These are phyloP conservation scores for Rhodosporidiobolus odoratus DNA, from an alignment of 768 basidiomycete species.

Conservation along the genomic window DNA sequence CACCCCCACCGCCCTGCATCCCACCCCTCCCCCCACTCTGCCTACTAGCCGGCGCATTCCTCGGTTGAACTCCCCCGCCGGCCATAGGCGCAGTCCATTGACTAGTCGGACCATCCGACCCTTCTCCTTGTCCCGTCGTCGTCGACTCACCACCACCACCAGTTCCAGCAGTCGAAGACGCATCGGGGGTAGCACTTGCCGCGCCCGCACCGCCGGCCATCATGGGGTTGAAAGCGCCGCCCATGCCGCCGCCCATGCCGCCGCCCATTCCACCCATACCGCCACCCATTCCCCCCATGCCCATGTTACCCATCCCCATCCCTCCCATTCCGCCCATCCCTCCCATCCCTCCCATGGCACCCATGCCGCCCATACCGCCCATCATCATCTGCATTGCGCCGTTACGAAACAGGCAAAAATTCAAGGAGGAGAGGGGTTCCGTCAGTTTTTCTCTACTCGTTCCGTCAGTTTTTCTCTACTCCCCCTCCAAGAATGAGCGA, in stretches of 20 bases:
- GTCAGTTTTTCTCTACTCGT: too few species aligned
- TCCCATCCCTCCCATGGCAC: slow-evolving; percentile 15
- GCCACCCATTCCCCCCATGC: slow-evolving; percentile 9
- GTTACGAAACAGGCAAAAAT: neutral
- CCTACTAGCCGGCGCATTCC: slow-evolving; percentile 40
- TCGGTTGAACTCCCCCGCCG: slow-evolving; percentile 19
- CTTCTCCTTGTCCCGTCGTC: slow-evolving; percentile 1
- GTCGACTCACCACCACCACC: slow-evolving; percentile 5
- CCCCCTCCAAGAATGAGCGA: too few species aligned
- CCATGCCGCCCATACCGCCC: slow-evolving; percentile 41
- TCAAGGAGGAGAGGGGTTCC: slow-evolving; percentile 35
- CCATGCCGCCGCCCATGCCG: slow-evolving; percentile 17
- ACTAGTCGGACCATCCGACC: slow-evolving; percentile 3
- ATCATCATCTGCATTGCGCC: slow-evolving; percentile 43
- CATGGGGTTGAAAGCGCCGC: neutral
- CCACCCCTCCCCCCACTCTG: too few species aligned
- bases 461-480: too few species aligned
- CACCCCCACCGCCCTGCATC: slow-evolving; percentile 50
- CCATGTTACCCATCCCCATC: slow-evolving; percentile 2
- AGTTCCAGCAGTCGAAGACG: neutral
- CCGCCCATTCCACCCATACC: too few species aligned
- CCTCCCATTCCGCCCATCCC: slow-evolving; percentile 11
- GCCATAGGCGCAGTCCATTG: slow-evolving; percentile 34
- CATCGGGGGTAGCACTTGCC: neutral
- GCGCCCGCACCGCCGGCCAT: slow-evolving; percentile 36